These are phyloP conservation scores for Halophytophthora batemanensis DNA, from an alignment of 352 stramenopile genomes.

Conservation along the genomic window DNA sequence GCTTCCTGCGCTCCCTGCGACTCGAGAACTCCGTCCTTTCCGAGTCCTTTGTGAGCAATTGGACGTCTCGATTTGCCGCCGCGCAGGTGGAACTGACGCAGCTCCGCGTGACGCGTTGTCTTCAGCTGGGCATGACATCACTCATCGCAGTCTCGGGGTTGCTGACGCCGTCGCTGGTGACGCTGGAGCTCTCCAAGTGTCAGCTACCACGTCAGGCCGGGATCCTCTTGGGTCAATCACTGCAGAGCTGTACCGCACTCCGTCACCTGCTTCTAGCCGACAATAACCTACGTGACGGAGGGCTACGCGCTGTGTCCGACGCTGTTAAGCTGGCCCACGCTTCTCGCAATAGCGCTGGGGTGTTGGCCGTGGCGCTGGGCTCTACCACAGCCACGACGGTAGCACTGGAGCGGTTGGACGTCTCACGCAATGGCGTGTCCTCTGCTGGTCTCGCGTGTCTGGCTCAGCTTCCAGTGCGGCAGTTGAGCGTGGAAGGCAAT, in stretches of 20 bases:
- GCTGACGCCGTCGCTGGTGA: constrained; percentile 30
- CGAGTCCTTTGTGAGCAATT: constrained; percentile 32
- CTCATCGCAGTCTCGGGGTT: constrained; percentile 44
- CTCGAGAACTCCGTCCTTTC: constrained; percentile 41
- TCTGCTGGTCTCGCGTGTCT: constrained; percentile 29
- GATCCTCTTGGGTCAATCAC: constrained; percentile 57
- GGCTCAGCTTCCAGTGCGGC: constrained; percentile 15
- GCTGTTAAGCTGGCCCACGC: constrained; percentile 27
- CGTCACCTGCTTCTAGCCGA: constrained; percentile 34
- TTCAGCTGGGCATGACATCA: constrained; percentile 57
- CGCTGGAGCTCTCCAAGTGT: constrained; percentile 49
- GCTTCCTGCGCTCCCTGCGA: constrained; percentile 21
- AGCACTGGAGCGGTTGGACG: constrained; percentile 38
- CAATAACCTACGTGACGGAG: constrained; percentile 58
- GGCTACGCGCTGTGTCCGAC: constrained; percentile 46
- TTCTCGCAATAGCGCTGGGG: constrained; percentile 7
- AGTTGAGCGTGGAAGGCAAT: constrained; percentile 30
- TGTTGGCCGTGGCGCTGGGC: neutral
- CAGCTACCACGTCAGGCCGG: constrained; percentile 50
- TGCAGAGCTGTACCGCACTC: constrained; percentile 31
- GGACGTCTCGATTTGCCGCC: constrained; percentile 23
- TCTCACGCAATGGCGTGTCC: constrained; percentile 47
- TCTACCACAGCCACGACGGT: neutral
- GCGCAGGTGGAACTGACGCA: constrained; percentile 20
- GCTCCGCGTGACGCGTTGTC: constrained; percentile 32